These are phyloP conservation scores for Trapa incisa DNA, from an alignment of 345 rosid species.

Conservation along the genomic window DNA sequence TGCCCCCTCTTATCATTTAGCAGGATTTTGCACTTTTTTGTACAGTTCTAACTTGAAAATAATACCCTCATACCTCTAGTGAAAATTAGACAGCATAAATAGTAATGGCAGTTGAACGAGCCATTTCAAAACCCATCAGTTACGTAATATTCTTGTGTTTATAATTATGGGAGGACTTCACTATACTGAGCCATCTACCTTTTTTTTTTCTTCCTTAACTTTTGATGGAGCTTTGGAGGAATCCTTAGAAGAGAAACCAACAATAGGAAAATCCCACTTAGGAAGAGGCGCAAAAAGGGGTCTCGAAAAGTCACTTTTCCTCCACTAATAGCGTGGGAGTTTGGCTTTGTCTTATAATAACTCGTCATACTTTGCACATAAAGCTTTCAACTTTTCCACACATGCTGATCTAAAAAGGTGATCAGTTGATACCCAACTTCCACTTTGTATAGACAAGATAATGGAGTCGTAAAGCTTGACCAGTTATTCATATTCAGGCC, in stretches of 20 bases:
- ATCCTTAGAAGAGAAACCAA: slow-evolving; percentile 1
- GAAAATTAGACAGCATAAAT: slow-evolving; percentile 3
- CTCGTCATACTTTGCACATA: background rate
- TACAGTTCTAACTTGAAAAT: background rate
- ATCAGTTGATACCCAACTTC: background rate
- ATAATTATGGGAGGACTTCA: slow-evolving; percentile 4
- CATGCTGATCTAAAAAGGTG: background rate
- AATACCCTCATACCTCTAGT: slow-evolving; percentile 28
- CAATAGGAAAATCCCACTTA: slow-evolving; percentile 3
- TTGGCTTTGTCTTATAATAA: background rate
- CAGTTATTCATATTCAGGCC: background rate
- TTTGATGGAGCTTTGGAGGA: background rate
- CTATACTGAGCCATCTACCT: slow-evolving; percentile 14
- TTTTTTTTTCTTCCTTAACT: slow-evolving; percentile 13
- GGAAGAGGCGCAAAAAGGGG: background rate
- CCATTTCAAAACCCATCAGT: slow-evolving; percentile 18
- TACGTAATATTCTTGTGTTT: slow-evolving; percentile 13
- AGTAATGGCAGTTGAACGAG: slow-evolving; percentile 15
- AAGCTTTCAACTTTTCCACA: background rate
- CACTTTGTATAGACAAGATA: background rate
- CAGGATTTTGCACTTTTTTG: slow-evolving; percentile 1
- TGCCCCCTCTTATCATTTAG: slow-evolving; percentile 30
- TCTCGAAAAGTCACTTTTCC: background rate
- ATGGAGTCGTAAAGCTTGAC: background rate
- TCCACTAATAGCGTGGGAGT: background rate